Base-by-base conservation (phyloP, 2,329 filamentous ascomycete genomes). In the Tolypocladium ovalisporum region DNA sequence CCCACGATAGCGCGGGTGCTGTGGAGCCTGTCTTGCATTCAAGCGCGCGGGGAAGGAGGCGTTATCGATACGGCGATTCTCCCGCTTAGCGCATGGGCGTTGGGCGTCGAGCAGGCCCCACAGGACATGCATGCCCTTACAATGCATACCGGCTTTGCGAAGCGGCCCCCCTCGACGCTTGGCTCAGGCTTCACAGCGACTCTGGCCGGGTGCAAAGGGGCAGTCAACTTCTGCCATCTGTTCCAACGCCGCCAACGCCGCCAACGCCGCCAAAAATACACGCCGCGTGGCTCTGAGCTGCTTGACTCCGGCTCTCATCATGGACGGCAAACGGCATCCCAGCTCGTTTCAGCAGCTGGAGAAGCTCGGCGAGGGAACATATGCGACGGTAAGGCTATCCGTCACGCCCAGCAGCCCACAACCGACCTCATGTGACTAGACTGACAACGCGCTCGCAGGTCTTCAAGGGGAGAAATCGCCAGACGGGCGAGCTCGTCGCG, bases 261-360 rank as follows among this genome's bases (percentile, higher is more conserved):
- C 44, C 15, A 35, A n/a, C 47, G n/a, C 47, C 13, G 47, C 22
- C 17, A 19, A 52, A 19, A 35, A 52, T 8, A 15, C 19, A 34
- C 34, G 29, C 17, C 29, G 19, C 19, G 19, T 22, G 29, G 47
- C 29, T 52, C 19, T 15, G 47, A 52, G 29, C 29, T 35, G 47
- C 47, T 35, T 52, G 22, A 55, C 27, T 51, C 55, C 36, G 37
- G 53, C 44, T 44, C 52, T 62, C 66, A 71, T 60, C 60, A 97
- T 97, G 93, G 93, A 97, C 75, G 89, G 89, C 69, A 89, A 95
- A 73, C 81, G 89, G 68, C 90, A 97, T 68, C 92, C 93, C 57
- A 96, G 89, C 77, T 97, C 93, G 61, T 99, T 99, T 80, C 93
- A 97, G 82, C 94, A 97, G 85, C 83, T 97, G 72, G 94, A 99